Base-by-base conservation (phyloP, 768 basidiomycete genomes). In the Collybiopsis confluens region DNA sequence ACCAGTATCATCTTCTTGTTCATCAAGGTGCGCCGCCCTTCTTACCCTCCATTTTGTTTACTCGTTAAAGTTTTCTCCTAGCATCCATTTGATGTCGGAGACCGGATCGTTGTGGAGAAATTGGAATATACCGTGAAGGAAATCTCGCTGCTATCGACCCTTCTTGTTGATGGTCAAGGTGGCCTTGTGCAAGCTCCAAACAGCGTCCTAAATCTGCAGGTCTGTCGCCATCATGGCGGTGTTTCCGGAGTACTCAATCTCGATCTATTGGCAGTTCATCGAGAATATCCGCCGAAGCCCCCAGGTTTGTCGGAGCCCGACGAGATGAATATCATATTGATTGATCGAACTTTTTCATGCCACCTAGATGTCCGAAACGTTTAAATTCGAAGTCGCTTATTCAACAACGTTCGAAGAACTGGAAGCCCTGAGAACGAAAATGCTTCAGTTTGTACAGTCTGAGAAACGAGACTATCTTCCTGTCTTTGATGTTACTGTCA, bases 1-100 rank as follows among this genome's bases (percentile, higher is more conserved):
- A 83, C 82, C 4, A 86, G 86, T 54, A 90, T 93, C 66, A 92
- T 95, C 63, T 95, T 97, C 79, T 75, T 97, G 26, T 94, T 95
- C 70, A 78, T 92, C 67, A 90, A 90, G 30, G 30, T 33, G 30
- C 30, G 30, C 6, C 5, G 30, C 30, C 30, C 30, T 33, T 5
- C 13, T 33, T n/a, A n/a, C 30, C 30, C 13, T 33, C 30, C 5
- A 33, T 5, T 33, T 6, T 13, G 30, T 5, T 6, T 5, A 5
- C 13, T 6, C 30, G 6, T 33, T 13, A 33, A 6, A 33, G 30
- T 13, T 33, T 13, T 33, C 30, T 33, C 13, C 30, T 33, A 33
- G 62, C 86, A 89, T 63, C 87, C 86, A 0, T 89, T 85, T 73
- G 89, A 91, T 66, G 88, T 91, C 23, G 87, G 88, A 23, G 90